Evolutionary conservation across 208 protist species (phyloP), one percentile per base, ranked within the genome.

Genomic region (Dictyostelium gargantuum): DNA sequence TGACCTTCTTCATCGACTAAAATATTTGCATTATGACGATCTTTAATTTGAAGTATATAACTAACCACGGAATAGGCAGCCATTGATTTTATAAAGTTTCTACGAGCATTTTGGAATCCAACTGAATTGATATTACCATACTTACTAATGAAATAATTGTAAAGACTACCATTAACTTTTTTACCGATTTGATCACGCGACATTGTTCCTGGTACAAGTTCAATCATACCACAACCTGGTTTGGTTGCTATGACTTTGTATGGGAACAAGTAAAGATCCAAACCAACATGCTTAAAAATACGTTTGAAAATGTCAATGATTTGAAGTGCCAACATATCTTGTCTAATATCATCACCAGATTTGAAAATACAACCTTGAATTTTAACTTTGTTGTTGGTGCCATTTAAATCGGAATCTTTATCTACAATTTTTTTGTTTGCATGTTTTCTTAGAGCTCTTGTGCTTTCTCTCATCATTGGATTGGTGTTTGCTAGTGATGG

Each of bases 21-120:
- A 72, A 98, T 98, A 80, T 98, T 98, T 56, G 97, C 98, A 79
- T 98, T 98, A 91, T 98, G 98, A 48, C 97, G 40, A 82, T 98
- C 97, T 84, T 98, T 97, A 68, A 98, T 93, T 72, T 97, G 95
- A 11, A 98, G 82, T 10, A 98, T 48, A 61, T 96, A 97, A 9
- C 66, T 93, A 0, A 95, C 84, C 1, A 98, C 73, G 19, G 96
- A 94, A 76, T 98, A 98, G 9, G 93, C 97, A 11, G 97, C 96
- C 91, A 97, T 95, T n/a, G 73, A 94, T 38, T 68, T 52, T 26
- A 97, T 91, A 66, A 98, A 98, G 44, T 97, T 96, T 46, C 63
- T 66, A 38, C 95, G 94, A 2, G 97, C 97, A 42, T 95, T 54
- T 72, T 96, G 76, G 77, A 96, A 97, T 9, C 63, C 91, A n/a